These are phyloP conservation scores for Amanita rubescens DNA, from an alignment of 768 basidiomycete genomes.

Conservation along the genomic window DNA sequence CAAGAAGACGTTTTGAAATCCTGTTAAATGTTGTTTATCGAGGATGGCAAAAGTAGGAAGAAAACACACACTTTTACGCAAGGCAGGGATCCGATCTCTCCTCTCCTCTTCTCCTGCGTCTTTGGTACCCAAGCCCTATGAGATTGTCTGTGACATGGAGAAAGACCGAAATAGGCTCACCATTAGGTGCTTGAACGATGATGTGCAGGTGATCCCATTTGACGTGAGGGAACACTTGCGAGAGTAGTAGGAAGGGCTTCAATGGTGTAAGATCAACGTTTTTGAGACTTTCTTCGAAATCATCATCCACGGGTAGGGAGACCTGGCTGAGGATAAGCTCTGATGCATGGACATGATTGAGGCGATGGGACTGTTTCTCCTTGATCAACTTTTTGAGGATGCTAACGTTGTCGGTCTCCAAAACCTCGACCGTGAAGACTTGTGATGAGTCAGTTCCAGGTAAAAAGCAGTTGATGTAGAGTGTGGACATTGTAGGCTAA, in stretches of 20 bases:
- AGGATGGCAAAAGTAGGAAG: conserved; percentile 2
- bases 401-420: conserved; percentile 10
- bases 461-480: conserved; percentile 1
- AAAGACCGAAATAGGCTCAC: neutral
- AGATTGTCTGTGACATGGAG: neutral
- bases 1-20: neutral
- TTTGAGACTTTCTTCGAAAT: conserved; percentile 1
- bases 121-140: neutral
- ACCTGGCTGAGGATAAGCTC: conserved; percentile 13
- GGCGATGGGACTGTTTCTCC: conserved; percentile 6
- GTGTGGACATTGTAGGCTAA: neutral
- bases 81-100: conserved; percentile 2
- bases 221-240: neutral
- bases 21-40: neutral
- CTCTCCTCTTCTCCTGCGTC: neutral
- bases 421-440: conserved; percentile 14
- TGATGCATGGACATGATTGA: conserved; percentile 7
- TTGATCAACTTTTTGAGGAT: conserved; percentile 13
- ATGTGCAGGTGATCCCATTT: neutral
- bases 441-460: conserved; percentile 8
- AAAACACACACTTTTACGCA: conserved; percentile 1
- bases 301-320: conserved; percentile 6
- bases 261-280: neutral
- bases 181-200: neutral
- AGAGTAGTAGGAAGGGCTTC: neutral